Conservation (phyloP, 2,329 filamentous ascomycete genomes). For the Penicillium glabrum region DNA sequence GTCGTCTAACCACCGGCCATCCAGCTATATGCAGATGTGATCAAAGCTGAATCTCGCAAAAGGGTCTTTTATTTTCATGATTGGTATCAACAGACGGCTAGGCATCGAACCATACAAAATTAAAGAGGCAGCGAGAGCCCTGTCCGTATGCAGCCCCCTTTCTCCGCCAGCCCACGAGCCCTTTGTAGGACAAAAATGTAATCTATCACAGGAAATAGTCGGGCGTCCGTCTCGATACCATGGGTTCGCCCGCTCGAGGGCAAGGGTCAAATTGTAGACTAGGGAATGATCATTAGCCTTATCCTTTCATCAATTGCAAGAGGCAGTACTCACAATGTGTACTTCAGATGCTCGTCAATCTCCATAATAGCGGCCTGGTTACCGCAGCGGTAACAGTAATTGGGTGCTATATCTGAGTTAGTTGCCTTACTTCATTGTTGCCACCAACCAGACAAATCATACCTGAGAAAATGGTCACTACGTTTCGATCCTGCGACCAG, state of each 20-base stretch:
- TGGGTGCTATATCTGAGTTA: conserved; percentile 56
- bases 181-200: conserved; percentile 30
- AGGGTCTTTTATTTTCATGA: conserved; percentile 41
- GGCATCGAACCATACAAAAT: conserved; percentile 36
- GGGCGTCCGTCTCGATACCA: conserved; percentile 95
- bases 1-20: not conserved
- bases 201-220: conserved; percentile 89
- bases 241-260: conserved; percentile 93
- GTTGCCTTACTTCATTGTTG: not conserved
- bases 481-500: conserved; percentile 97
- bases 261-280: conserved; percentile 99
- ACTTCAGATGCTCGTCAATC: conserved; percentile 98
- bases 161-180: conserved; percentile 28
- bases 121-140: conserved; percentile 27
- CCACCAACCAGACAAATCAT: conserved; percentile 27
- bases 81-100: conserved; percentile 42
- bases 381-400: conserved; percentile 98
- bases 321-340: conserved; percentile 82
- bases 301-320: not conserved
- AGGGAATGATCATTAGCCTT: conserved; percentile 9
- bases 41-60: conserved; percentile 21
- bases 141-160: conserved; percentile 28
- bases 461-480: conserved; percentile 98
- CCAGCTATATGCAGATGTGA: not conserved
- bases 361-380: conserved; percentile 99